Evolutionary conservation across 495 filamentous ascomycete species (phyloP).

Genomic region (Xylaria telfairii): DNA sequence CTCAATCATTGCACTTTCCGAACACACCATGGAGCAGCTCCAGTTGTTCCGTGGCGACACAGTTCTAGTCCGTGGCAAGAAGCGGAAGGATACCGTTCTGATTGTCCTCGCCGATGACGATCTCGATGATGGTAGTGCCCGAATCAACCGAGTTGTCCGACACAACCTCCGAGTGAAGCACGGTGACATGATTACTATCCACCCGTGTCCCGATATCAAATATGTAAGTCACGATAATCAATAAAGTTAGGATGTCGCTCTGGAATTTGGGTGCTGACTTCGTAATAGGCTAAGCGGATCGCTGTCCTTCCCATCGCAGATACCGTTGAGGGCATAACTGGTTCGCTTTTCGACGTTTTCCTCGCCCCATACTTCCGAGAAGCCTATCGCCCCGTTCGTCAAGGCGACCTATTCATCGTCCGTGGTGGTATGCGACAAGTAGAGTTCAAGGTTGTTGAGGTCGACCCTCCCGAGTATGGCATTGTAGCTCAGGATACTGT

Average conservation of each 20-base stretch:
- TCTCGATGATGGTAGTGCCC: conserved; percentile 92
- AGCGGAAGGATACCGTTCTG: conserved; percentile 97
- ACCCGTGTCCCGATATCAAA: conserved; percentile 99
- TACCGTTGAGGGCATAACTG: conserved; percentile 95
- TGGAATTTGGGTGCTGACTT: conserved; percentile 27
- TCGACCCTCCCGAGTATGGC: conserved; percentile 96
- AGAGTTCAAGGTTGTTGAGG: conserved; percentile 99
- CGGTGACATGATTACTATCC: conserved; percentile 94
- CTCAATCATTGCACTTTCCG: conserved; percentile 97
- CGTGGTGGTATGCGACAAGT: conserved; percentile 98
- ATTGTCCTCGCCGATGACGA: conserved; percentile 98
- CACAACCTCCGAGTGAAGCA: conserved; percentile 99
- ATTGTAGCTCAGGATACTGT: conserved; percentile 98
- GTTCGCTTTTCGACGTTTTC: conserved; percentile 98
- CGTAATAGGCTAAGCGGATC: conserved; percentile 89
- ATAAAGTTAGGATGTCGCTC: background rate
- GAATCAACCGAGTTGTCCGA: conserved; percentile 96
- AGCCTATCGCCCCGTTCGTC: conserved; percentile 94
- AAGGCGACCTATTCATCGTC: conserved; percentile 96
- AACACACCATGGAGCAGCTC: conserved; percentile 98
- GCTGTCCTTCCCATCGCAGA: conserved; percentile 98
- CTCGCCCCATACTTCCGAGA: conserved; percentile 99
- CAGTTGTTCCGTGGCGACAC: conserved; percentile 98
- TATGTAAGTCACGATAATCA: conserved; percentile 71
- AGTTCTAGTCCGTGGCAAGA: conserved; percentile 97